Evolutionary conservation across 805 yeast genomes (phyloP), one percentile per base, ranked within the genome.

Genomic region (Starmerella davenportii): DNA sequence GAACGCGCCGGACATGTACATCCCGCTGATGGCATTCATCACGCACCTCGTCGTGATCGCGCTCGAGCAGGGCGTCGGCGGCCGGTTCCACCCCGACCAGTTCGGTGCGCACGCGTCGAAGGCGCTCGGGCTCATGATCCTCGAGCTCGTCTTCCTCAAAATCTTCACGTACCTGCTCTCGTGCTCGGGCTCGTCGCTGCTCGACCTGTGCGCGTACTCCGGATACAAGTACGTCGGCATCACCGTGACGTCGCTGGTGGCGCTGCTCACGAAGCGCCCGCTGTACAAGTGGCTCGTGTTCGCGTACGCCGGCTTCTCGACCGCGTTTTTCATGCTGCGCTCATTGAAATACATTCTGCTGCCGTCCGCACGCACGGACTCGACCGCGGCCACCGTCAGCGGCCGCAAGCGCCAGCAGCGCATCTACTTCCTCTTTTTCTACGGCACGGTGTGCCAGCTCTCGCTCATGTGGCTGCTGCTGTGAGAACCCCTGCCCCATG

Each of bases 1-100:
- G 41, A 90, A 92, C 53, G 92, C 96, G 0, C 98, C 98, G 2
- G 99, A 90, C 56, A 68, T 90, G 63, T 90, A 90, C 58, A 80
- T 90, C 39, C 99, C 99, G 16, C 60, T 80, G 43, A 90, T 92
- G 95, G 80, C 95, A 1, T 70, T 79, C 51, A 71, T 82, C 36
- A 82, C 96, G 1, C 85, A 85, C 53, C 76, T 87, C 37, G 62
- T 90, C 43, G 66, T 81, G 28, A 74, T 87, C 70, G 87, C 94
- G 2, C 68, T 79, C 18, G 68, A 79, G 46, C 79, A 80, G 42
- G 99, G 98, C 9, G 60, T 87, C 38, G 70, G 74, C 40, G 95
- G 93, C 21, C 75, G 75, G 23, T 90, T 90, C 63, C 93, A 87
- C 51, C 98, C 98, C 0, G 85, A 85, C 54, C 66, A 84, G 50